These are phyloP conservation scores for Chondrus crispus DNA, from an alignment of 23 red algal species.

Conservation along the genomic window DNA sequence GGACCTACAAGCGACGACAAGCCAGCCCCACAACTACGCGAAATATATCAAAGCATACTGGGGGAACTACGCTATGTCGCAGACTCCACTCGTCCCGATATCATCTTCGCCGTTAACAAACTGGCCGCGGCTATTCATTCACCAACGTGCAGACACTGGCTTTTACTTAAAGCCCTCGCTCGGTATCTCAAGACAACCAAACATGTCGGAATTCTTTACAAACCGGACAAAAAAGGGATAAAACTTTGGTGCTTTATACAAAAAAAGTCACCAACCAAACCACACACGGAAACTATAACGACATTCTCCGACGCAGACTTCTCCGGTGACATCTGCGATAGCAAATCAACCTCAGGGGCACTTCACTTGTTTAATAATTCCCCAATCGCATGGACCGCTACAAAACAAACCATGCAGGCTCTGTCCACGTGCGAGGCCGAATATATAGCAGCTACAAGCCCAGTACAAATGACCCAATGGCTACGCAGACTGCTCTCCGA, in stretches of 20 bases:
- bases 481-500: background rate
- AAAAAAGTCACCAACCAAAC: background rate
- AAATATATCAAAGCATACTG: background rate
- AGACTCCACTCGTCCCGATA: constrained; percentile 6
- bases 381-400: background rate
- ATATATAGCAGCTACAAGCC: background rate
- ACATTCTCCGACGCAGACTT: background rate
- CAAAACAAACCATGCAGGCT: background rate
- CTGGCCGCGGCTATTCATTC: background rate
- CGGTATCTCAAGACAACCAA: background rate
- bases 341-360: background rate
- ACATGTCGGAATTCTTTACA: background rate
- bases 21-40: background rate
- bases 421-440: background rate
- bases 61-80: background rate
- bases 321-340: background rate
- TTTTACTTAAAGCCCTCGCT: background rate
- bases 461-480: background rate
- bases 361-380: background rate
- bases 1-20: too few species aligned
- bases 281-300: background rate
- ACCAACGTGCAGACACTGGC: background rate
- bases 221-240: too few species aligned
- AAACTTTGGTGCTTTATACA: too few species aligned
- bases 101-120: background rate